phyloP scores from a whole-genome alignment of 2,329 filamentous ascomycete species.

The Pyrenochaeta sp. region DNA sequence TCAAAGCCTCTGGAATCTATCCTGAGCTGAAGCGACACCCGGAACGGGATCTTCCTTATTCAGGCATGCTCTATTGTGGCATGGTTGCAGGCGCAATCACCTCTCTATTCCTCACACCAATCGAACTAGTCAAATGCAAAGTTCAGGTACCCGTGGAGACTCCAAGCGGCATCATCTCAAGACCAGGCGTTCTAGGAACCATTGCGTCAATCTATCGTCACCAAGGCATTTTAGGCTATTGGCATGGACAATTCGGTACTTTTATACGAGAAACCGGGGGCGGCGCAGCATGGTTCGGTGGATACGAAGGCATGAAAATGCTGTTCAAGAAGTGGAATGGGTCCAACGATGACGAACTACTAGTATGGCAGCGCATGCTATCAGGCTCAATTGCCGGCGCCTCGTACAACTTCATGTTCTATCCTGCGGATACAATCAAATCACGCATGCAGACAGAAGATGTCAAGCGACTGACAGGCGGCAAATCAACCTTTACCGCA shows the following conservation, averaged over 20 bases:
- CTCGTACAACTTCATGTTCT: slow-evolving; percentile 96
- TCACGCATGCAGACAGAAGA: slow-evolving; percentile 94
- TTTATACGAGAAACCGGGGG: slow-evolving; percentile 93
- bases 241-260: slow-evolving; percentile 93
- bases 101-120: slow-evolving; percentile 88
- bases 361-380: slow-evolving; percentile 85
- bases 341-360: slow-evolving; percentile 65
- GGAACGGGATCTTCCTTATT: slow-evolving; percentile 71
- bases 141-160: slow-evolving; percentile 77
- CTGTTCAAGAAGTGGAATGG: slow-evolving; percentile 66
- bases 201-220: slow-evolving; percentile 82
- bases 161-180: slow-evolving; percentile 50
- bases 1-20: slow-evolving; percentile 67
- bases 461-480: slow-evolving; percentile 61
- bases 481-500: slow-evolving; percentile 72
- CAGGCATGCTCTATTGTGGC: slow-evolving; percentile 78
- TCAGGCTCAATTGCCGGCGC: slow-evolving; percentile 89
- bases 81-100: slow-evolving; percentile 89
- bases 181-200: slow-evolving; percentile 71
- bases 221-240: slow-evolving; percentile 86
- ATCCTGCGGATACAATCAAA: slow-evolving; percentile 96
- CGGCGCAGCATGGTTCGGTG: slow-evolving; percentile 88
- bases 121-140: slow-evolving; percentile 98
- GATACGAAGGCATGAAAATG: slow-evolving; percentile 64
- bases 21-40: slow-evolving; percentile 55